Evolutionary conservation across 371 early-diverging fungal genomes (phyloP).

Genomic region (Parasitella parasitica): DNA sequence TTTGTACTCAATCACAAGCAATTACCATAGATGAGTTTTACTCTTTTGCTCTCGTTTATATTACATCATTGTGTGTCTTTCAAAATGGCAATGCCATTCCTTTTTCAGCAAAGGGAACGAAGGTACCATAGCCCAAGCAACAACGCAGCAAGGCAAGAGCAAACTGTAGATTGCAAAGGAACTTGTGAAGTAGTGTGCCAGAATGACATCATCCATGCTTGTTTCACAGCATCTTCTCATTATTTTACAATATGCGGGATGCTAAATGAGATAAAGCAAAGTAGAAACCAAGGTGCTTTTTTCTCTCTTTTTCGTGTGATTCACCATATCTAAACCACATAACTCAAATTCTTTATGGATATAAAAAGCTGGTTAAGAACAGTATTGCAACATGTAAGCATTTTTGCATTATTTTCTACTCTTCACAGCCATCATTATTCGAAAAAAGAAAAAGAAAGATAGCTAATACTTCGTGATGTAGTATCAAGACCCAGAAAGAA

Average conservation of each 20-base stretch:
- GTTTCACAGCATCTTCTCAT: not conserved
- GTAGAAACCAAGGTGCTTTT: not conserved
- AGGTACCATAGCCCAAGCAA: too few species aligned
- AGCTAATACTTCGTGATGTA: conserved; percentile 20
- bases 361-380: conserved; percentile 31
- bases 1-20: too few species aligned
- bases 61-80: too few species aligned
- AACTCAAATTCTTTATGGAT: conserved; percentile 9
- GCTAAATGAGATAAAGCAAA: not conserved
- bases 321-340: not conserved
- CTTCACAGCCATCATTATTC: not conserved
- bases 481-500: conserved; percentile 69
- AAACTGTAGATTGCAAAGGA: too few species aligned
- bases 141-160: too few species aligned
- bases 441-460: not conserved
- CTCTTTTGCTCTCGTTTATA: too few species aligned
- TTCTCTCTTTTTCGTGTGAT: not conserved
- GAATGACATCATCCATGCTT: not conserved
- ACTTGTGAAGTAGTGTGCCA: too few species aligned
- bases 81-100: too few species aligned
- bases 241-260: not conserved
- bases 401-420: not conserved
- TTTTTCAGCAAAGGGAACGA: too few species aligned
- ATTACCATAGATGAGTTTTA: too few species aligned
- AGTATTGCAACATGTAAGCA: conserved; percentile 26